Conservation (phyloP, 2,329 filamentous ascomycete species). For the Cordyceps cateniannulata region DNA sequence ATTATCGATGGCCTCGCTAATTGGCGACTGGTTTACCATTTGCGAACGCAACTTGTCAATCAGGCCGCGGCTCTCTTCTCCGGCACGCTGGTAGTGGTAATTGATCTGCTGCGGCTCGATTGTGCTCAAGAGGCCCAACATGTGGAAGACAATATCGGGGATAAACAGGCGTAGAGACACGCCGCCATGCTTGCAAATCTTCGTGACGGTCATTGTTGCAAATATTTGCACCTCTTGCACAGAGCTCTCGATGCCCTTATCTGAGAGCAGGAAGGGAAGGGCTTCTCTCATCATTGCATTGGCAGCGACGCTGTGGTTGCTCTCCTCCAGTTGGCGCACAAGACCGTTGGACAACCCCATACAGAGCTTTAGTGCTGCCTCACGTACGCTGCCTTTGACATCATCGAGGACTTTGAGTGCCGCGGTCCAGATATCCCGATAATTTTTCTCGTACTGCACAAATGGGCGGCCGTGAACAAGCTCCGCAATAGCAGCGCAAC, state of each 20-base stretch:
- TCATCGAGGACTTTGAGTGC: conserved; percentile 92
- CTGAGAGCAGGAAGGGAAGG: conserved; percentile 82
- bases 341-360: conserved; percentile 78
- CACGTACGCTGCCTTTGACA: conserved; percentile 84
- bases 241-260: conserved; percentile 81
- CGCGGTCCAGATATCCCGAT: conserved; percentile 76
- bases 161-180: conserved; percentile 73
- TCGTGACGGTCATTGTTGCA: conserved; percentile 73
- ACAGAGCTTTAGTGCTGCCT: conserved; percentile 74
- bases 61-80: conserved; percentile 79
- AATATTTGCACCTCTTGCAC: conserved; percentile 84
- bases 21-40: conserved; percentile 76
- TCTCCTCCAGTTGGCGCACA: conserved; percentile 77
- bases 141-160: conserved; percentile 70
- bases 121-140: conserved; percentile 76
- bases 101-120: conserved; percentile 87
- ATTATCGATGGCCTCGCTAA: conserved; percentile 88
- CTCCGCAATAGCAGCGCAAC: conserved; percentile 83
- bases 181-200: conserved; percentile 87
- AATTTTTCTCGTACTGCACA: conserved; percentile 73
- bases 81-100: conserved; percentile 84
- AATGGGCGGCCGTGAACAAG: conserved; percentile 75
- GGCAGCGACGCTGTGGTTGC: conserved; percentile 62
- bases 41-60: conserved; percentile 82
- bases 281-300: conserved; percentile 78